Percentiles rank a stretch among this genome's conserved stretches.
Conservation (phyloP, 2,329 filamentous ascomycete genomes). For the Scytalidium lignicola region DNA sequence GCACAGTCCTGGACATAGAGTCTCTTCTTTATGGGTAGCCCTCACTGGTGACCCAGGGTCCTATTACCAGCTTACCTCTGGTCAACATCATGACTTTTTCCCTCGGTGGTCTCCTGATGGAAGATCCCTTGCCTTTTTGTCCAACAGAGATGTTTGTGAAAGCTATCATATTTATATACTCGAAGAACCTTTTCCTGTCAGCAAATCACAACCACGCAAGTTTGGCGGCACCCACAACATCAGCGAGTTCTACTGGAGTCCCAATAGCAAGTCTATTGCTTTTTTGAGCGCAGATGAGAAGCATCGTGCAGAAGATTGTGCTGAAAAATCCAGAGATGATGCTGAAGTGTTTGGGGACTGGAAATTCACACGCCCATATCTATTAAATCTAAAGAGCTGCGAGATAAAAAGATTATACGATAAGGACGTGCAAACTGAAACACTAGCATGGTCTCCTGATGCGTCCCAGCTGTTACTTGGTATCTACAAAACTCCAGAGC, state of each 20-base stretch:
- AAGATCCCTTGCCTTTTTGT: constrained; percentile 28
- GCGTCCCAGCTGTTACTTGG: too few species aligned
- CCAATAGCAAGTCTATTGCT: constrained; percentile 30
- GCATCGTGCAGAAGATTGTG: constrained; percentile 23
- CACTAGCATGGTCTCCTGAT: too few species aligned
- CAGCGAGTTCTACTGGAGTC: constrained; percentile 23
- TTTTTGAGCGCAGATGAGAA: constrained; percentile 30
- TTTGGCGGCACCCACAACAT: constrained; percentile 23
- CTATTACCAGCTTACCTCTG: not conserved
- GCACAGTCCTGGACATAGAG: too few species aligned
- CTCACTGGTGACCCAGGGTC: not conserved
- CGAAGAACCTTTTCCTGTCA: constrained; percentile 9
- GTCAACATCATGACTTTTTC: not conserved
- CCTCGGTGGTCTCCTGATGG: constrained; percentile 23
- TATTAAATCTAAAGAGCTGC: constrained; percentile 26
- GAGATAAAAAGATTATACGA: constrained; percentile 14
- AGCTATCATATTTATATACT: constrained; percentile 27
- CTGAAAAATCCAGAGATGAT: constrained; percentile 29
- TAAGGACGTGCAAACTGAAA: constrained; percentile 18
- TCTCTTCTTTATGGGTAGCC: not conserved
- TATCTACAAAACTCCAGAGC: too few species aligned
- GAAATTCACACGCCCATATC: constrained; percentile 27
- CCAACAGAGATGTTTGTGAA: constrained; percentile 26
- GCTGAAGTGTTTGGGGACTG: constrained; percentile 32
- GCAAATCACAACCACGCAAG: constrained; percentile 22